These are phyloP conservation scores for Venturia aucupariae DNA, from an alignment of 2,329 filamentous ascomycete species.

Conservation along the genomic window DNA sequence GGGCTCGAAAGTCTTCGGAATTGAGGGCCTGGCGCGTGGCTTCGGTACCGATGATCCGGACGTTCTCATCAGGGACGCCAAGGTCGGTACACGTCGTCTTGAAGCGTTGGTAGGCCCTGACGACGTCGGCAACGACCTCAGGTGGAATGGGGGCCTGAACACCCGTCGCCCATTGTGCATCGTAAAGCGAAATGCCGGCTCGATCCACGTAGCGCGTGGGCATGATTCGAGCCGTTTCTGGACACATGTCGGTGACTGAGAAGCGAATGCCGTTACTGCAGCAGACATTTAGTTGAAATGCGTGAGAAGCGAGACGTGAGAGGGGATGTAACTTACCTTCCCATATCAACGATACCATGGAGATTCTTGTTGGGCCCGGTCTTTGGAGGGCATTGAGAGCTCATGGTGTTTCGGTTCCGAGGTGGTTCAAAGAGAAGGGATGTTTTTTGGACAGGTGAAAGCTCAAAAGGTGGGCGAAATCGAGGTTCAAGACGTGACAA, in stretches of 20 bases:
- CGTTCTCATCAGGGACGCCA: conserved; percentile 53
- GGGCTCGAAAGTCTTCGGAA: conserved; percentile 54
- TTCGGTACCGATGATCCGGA: conserved; percentile 77
- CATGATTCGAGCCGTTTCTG: conserved; percentile 61
- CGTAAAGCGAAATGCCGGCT: conserved; percentile 75
- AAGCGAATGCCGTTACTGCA: conserved; percentile 84
- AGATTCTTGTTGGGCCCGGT: neutral
- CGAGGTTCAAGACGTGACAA: neutral
- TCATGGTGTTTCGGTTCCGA: neutral
- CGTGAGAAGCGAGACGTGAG: neutral
- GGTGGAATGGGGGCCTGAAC: conserved; percentile 45
- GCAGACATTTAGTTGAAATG: neutral
- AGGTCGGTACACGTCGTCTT: conserved; percentile 60
- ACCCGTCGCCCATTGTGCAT: conserved; percentile 52
- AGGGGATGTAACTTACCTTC: conserved; percentile 13
- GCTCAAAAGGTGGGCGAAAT: neutral
- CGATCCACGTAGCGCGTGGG: conserved; percentile 71
- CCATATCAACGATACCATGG: conserved; percentile 18
- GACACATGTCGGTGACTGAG: conserved; percentile 73
- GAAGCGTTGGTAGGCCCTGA: conserved; percentile 60
- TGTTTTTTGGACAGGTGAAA: neutral
- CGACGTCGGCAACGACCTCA: conserved; percentile 55
- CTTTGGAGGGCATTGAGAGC: neutral
- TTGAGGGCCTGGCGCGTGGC: conserved; percentile 78
- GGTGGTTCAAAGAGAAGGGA: neutral